Evolutionary conservation across 805 yeast genomes (phyloP).

Genomic region (Wickerhamomyces subpelliculosus): DNA sequence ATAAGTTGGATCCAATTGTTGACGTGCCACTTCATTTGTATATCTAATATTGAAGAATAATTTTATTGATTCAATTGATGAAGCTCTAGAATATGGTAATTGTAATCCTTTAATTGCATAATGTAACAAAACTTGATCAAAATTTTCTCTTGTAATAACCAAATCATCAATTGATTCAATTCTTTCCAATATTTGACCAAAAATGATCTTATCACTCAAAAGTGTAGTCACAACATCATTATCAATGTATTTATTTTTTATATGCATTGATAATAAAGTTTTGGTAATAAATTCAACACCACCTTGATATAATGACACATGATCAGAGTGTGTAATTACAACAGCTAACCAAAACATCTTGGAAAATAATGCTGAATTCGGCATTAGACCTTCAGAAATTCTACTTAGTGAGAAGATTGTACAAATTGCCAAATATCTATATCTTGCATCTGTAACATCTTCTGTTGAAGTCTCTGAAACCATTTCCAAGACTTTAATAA

Average conservation of each 20-base stretch:
- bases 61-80: slow-evolving; percentile 39
- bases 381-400: slow-evolving; percentile 30
- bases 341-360: slow-evolving; percentile 33
- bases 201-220: slow-evolving; percentile 21
- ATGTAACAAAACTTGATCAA: slow-evolving; percentile 44
- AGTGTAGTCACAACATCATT: slow-evolving; percentile 20
- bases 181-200: slow-evolving; percentile 34
- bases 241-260: slow-evolving; percentile 23
- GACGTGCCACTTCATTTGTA: slow-evolving; percentile 23
- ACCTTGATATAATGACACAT: slow-evolving; percentile 31
- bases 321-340: slow-evolving; percentile 25
- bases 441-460: slow-evolving; percentile 18
- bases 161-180: slow-evolving; percentile 38
- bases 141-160: slow-evolving; percentile 34
- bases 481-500: slow-evolving; percentile 29
- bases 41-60: slow-evolving; percentile 37
- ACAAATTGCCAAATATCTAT: slow-evolving; percentile 23
- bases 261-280: slow-evolving; percentile 26
- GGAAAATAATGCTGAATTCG: slow-evolving; percentile 22
- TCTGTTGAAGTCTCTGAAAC: slow-evolving; percentile 26
- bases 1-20: slow-evolving; percentile 7
- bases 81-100: slow-evolving; percentile 46
- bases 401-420: slow-evolving; percentile 34
- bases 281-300: slow-evolving; percentile 32
- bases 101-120: slow-evolving; percentile 51